Base-by-base conservation (phyloP, 1,284 basidiomycete genomes). In the Papiliotrema laurentii region DNA sequence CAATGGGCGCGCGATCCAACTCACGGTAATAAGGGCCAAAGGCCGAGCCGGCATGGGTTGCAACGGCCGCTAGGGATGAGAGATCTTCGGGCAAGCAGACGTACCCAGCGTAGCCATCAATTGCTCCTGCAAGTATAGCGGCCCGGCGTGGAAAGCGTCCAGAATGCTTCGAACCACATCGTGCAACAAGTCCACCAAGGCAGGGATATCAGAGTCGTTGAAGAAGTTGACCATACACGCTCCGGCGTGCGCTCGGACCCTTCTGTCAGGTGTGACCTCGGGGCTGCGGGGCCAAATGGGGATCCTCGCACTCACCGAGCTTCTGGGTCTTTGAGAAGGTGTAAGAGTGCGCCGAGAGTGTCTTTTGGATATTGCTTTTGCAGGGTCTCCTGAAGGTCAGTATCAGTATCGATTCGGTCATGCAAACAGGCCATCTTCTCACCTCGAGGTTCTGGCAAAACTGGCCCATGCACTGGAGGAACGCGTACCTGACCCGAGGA, bases 181-280 rank as follows among this genome's bases (percentile, higher is more conserved):
- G 47, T 89, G 86, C 14, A 91, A 79, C 66, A 87, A 87, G 0
- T 84, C 84, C 1, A 84, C 60, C 2, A 89, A 79, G 0, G 80
- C 82, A 18, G 84, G 79, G n/a, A 81, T 78, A 56, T 82, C 83
- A 27, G 86, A 84, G 33, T 85, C 85, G 66, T 89, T 85, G 69
- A 86, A 91, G 71, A 90, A 90, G 69, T 90, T 90, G 63, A 89
- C 87, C n/a, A 90, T 76, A 0, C 86, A 86, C 0, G 88, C 84
- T 0, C 87, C 86, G 0, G 88, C 86, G 58, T 91, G 89, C 0
- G 86, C 78, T 53, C 88, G 86, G 0, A 91, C 87, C 26, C 88
- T 88, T 59, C 21, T 10, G 16, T 18, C 31, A 28, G 4, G 13
- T 19, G 3, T 13, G 33, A 16, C 16, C 30, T 27, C n/a, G 4